Evolutionary conservation across 306 rosid species (phyloP), one percentile per base, ranked within the genome.

Genomic region (Betula pendula): DNA sequence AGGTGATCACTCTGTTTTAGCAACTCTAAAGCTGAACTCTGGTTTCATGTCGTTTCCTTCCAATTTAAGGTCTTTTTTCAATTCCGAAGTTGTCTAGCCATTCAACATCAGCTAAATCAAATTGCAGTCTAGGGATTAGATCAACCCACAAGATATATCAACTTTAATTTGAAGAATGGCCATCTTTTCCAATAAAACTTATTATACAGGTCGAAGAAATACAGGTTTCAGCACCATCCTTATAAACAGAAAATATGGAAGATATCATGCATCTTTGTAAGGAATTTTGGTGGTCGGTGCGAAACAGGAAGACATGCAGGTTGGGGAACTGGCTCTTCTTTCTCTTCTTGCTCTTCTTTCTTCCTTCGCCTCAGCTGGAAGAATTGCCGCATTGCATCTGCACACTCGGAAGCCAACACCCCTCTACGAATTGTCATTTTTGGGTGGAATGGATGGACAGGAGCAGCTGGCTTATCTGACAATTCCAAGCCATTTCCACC

Each of bases 361-460:
- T 75, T 87, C 71, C 71, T 82, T 70, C 99, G 87, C 85, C 97
- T 89, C 66, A 89, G 85, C 81, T 88, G 97, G 82, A 96, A 96
- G 88, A 96, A 96, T 68, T 96, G 96, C 80, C 89, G 96, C 99
- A 96, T 96, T 65, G 43, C 86, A 78, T 91, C 93, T 1, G 99
- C 90, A 59, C 99, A 92, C 29, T 91, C 99, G 0, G 89, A 71
- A 14, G 94, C 91, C 84, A 96, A 69, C 44, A 96, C 81, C 1
- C 94, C 92, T 53, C 98, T 79, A 45, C 99, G 84, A 70, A 96
- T 78, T n/a, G 73, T 88, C 74, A 96, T 85, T 2, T 92, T 92
- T 12, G 99, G 98, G 86, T 96, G 99, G 77, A 96, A 96, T 25
- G 99, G 99, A 52, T 96, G 99, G 72, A 87, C 88, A 3, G 98